Evolutionary conservation across 257 asterid genomes (phyloP).

Genomic region (Leptodermis oblonga): DNA sequence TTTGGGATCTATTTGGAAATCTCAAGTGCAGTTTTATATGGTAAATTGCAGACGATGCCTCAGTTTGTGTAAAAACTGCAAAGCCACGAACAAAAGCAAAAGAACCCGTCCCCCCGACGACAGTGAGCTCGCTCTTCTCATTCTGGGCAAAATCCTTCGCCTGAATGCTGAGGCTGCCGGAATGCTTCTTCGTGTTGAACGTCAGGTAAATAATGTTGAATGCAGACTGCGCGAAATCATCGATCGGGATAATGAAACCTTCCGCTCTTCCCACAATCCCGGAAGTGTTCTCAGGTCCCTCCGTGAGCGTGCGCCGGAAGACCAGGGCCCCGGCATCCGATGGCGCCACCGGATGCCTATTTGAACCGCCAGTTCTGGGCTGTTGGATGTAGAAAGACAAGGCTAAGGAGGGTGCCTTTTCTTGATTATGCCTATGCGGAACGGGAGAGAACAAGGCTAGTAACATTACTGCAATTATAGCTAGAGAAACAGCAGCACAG

Average conservation of each 20-base stretch:
- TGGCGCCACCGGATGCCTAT: conserved; percentile 21
- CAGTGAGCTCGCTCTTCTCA: conserved; percentile 40
- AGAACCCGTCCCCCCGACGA: conserved; percentile 88
- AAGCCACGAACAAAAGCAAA: conserved; percentile 81
- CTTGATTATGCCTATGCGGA: conserved; percentile 33
- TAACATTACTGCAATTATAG: conserved; percentile 56
- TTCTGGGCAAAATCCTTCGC: conserved; percentile 50
- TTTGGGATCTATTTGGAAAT: conserved; percentile 45
- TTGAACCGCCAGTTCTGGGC: conserved; percentile 32
- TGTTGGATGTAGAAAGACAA: conserved; percentile 67
- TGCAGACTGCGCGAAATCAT: conserved; percentile 58
- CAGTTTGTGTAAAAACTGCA: conserved; percentile 57
- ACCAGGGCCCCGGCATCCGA: conserved; percentile 48
- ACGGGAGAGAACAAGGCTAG: conserved; percentile 68
- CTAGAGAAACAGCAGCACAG: conserved; percentile 58
- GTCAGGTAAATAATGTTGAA: conserved; percentile 81
- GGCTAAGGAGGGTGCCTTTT: conserved; percentile 29
- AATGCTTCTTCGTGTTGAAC: conserved; percentile 34
- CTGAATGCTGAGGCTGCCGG: conserved; percentile 60
- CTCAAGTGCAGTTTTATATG: conserved; percentile 58
- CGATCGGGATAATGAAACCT: conserved; percentile 72
- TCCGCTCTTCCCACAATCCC: conserved; percentile 64
- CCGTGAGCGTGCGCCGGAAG: conserved; percentile 60
- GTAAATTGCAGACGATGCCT: conserved; percentile 38
- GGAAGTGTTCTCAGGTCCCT: conserved; percentile 63